A percentile compares a stretch with the other conserved stretches of the same genome.
Evolutionary conservation across 345 rosid species (phyloP).

Genomic region (Eucalyptus microcorys): DNA sequence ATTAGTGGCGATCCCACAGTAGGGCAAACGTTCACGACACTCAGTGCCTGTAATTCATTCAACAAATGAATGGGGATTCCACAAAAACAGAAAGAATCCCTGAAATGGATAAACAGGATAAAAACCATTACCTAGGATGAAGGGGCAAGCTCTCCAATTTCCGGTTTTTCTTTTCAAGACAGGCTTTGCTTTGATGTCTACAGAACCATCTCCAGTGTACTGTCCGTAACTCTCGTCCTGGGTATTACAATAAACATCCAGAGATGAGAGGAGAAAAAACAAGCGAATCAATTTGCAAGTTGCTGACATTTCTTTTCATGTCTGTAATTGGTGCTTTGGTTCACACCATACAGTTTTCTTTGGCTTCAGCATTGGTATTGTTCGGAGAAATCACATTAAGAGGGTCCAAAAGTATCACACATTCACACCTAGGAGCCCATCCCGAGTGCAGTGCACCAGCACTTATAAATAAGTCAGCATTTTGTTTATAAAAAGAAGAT

Average conservation of each 20-base stretch:
- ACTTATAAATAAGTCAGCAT: background rate
- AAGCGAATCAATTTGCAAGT: background rate
- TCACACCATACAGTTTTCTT: background rate
- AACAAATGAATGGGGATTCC: background rate
- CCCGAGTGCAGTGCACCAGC: background rate
- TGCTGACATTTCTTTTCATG: background rate
- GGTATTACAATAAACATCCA: background rate
- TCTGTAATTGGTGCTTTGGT: background rate
- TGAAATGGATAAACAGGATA: no score
- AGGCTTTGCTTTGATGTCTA: slow-evolving; percentile 15
- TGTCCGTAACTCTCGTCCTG: slow-evolving; percentile 4
- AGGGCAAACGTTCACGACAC: slow-evolving; percentile 33
- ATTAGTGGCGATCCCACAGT: slow-evolving; percentile 22
- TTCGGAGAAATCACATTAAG: background rate
- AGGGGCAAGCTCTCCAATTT: slow-evolving; percentile 29
- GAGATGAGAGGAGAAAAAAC: background rate
- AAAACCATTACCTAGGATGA: slow-evolving; percentile 12
- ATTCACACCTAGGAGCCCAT: background rate
- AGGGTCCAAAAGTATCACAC: background rate
- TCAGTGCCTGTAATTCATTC: slow-evolving; percentile 7
- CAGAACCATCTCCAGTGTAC: slow-evolving; percentile 30
- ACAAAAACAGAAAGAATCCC: background rate
- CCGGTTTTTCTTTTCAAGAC: slow-evolving; percentile 19
- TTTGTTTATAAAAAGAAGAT: background rate
- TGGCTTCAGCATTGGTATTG: background rate